phyloP scores from a whole-genome alignment of 2,329 filamentous ascomycete species.

The Paramyrothecium roridum region DNA sequence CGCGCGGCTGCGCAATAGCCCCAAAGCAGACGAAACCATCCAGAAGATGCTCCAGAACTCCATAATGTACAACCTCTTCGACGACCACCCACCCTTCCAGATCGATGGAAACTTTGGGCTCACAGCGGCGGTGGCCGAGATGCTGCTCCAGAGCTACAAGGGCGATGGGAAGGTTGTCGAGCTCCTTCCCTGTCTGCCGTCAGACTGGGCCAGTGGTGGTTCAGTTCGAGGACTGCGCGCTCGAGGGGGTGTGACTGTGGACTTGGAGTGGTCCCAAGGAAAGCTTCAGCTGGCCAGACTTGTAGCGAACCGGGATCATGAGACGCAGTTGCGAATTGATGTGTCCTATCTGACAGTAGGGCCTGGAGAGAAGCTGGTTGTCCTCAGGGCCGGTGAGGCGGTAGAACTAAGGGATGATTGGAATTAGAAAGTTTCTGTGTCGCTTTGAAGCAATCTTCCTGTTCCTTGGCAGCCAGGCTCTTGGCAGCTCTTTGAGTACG shows the following conservation, averaged over 20 bases:
- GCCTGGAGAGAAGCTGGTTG: not conserved
- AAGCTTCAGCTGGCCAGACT: not conserved
- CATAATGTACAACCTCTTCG: constrained; percentile 14
- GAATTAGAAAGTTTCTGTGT: not conserved
- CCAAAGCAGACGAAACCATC: constrained; percentile 10
- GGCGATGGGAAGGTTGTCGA: not conserved
- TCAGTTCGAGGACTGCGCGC: constrained; percentile 4
- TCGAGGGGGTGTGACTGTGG: constrained; percentile 7
- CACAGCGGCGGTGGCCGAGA: constrained; percentile 5
- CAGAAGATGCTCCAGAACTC: constrained; percentile 12
- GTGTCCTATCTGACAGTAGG: not conserved
- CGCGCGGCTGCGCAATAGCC: constrained; percentile 32
- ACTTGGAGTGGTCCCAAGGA: constrained; percentile 5
- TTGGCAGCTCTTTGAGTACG: no score
- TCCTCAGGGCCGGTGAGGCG: not conserved
- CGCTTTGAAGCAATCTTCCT: no score
- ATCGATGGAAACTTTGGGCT: constrained; percentile 24
- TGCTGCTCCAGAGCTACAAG: constrained; percentile 2
- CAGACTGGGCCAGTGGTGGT: constrained; percentile 6
- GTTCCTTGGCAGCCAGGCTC: no score
- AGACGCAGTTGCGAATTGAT: not conserved
- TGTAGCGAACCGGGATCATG: not conserved
- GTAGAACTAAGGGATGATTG: not conserved
- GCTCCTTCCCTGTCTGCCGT: constrained; percentile 5
- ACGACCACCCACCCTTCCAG: constrained; percentile 21